Evolutionary conservation across 1,284 basidiomycete genomes (phyloP), one percentile per base, ranked within the genome.

Genomic region (Rhodofomes roseus): DNA sequence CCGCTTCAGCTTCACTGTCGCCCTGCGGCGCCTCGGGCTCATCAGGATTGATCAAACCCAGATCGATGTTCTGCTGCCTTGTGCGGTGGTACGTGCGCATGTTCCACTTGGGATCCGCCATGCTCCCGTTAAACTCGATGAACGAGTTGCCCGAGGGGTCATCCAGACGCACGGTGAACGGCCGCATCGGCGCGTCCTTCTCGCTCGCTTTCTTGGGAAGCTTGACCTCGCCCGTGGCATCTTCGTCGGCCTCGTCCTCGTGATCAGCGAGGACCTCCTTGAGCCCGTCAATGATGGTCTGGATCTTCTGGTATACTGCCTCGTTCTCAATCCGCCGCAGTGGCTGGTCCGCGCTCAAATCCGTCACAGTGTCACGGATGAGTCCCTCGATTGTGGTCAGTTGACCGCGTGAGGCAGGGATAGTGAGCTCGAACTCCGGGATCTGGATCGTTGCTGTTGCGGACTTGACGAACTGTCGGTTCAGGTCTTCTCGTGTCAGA

Each of bases 101-200:
- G 70, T 87, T 90, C 97, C 97, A 99, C 71, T 96, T 94, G 1
- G 94, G 89, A 74, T 99, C 89, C 3, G 88, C 79, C 81, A 90
- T 87, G 65, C 85, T 87, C 27, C 82, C 89, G 16, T 84, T 71
- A 71, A 93, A 96, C 74, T 96, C 92, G 71, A 96, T 81, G 78
- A 96, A 99, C 25, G 94, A 96, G 77, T 97, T 97, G 16, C 97
- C 97, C 0, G 93, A 81, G 0, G 96, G 96, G 71, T 99, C 97
- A 70, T 99, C 95, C 34, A 99, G 78, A 57, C 84, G 86, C 60
- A 99, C 71, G 0, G 93, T 96, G 71, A 99, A 95, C 1, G 89
- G 77, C 20, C 79, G 79, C 76, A 95, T 86, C 1, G 85, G 82
- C 70, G 74, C 67, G 20, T 81, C 80, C 62, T 77, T 81, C 58